Percentiles rank a stretch among this genome's conserved stretches.
These are phyloP conservation scores for Cladophialophora chaetospira DNA, from an alignment of 2,329 filamentous ascomycete genomes.

Conservation along the genomic window DNA sequence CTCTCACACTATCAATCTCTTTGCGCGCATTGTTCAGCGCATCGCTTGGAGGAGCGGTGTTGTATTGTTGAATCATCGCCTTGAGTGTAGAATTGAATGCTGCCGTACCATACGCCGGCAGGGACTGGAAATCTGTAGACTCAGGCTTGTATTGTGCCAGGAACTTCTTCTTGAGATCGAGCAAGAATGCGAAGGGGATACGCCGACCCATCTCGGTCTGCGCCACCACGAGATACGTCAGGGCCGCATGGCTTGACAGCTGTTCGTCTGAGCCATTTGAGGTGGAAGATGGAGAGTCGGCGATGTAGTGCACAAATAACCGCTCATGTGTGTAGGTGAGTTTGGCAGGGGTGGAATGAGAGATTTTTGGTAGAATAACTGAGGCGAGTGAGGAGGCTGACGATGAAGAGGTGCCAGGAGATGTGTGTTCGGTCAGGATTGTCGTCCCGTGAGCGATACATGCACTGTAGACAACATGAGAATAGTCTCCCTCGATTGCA, in stretches of 20 bases:
- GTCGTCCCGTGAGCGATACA: constrained; percentile 94
- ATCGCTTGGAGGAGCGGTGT: constrained; percentile 75
- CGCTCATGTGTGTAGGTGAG: constrained; percentile 91
- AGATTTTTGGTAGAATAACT: constrained; percentile 92
- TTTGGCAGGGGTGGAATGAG: constrained; percentile 77
- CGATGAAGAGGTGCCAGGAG: constrained; percentile 77
- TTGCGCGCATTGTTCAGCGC: constrained; percentile 79
- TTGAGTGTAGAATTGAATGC: constrained; percentile 81
- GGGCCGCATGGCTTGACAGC: constrained; percentile 58
- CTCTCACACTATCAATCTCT: constrained; percentile 89
- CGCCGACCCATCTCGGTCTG: constrained; percentile 79
- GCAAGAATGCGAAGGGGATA: constrained; percentile 88
- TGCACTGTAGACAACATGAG: constrained; percentile 57
- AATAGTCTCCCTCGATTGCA: neutral
- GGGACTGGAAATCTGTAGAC: constrained; percentile 69
- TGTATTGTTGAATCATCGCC: constrained; percentile 78
- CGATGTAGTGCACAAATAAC: constrained; percentile 94
- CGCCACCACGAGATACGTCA: constrained; percentile 90
- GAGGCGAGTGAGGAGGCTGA: constrained; percentile 88
- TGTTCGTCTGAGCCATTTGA: constrained; percentile 37
- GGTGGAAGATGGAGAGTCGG: constrained; percentile 74
- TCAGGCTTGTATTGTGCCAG: constrained; percentile 67
- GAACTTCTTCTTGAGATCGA: constrained; percentile 89
- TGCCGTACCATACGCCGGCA: constrained; percentile 88
- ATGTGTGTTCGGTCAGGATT: constrained; percentile 90